A percentile compares a stretch with the other conserved stretches of the same genome.
Evolutionary conservation across 306 rosid species (phyloP).

Genomic region (Clitoria ternatea): DNA sequence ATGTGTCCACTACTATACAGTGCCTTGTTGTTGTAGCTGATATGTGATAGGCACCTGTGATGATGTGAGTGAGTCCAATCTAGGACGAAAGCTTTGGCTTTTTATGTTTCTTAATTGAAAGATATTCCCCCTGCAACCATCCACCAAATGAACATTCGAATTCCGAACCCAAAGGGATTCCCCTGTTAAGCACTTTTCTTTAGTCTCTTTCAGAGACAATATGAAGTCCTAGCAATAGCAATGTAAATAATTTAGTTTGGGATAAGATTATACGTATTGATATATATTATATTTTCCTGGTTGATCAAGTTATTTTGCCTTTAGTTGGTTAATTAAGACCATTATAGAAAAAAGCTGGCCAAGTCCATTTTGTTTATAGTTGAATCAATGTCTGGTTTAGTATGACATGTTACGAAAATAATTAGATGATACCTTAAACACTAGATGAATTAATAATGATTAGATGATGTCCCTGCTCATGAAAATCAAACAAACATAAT

Average conservation of each 20-base stretch:
- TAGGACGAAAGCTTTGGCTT: conserved; percentile 18
- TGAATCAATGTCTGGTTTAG: too few relatives aligned
- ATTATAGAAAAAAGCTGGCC: too few relatives aligned
- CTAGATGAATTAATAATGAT: too few relatives aligned
- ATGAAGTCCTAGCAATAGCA: conserved; percentile 27
- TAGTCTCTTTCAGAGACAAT: conserved; percentile 7
- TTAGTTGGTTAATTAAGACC: too few relatives aligned
- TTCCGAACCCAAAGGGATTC: not conserved
- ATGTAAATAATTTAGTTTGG: conserved; percentile 20
- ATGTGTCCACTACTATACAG: not conserved
- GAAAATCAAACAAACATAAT: too few relatives aligned
- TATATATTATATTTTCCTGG: too few relatives aligned
- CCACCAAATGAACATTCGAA: not conserved
- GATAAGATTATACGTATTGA: not conserved
- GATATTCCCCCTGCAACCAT: not conserved
- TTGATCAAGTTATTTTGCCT: too few relatives aligned
- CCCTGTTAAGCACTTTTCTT: conserved; percentile 15
- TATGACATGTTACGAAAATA: too few relatives aligned
- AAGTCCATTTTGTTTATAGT: too few relatives aligned
- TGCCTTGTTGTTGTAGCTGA: conserved; percentile 12
- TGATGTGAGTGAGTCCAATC: conserved; percentile 18
- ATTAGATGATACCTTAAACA: too few relatives aligned
- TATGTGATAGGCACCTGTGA: conserved; percentile 24
- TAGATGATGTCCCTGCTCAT: too few relatives aligned
- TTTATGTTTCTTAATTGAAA: conserved; percentile 22